Conservation (phyloP, 2,329 filamentous ascomycete genomes). For the Ambrosiella cleistominuta region DNA sequence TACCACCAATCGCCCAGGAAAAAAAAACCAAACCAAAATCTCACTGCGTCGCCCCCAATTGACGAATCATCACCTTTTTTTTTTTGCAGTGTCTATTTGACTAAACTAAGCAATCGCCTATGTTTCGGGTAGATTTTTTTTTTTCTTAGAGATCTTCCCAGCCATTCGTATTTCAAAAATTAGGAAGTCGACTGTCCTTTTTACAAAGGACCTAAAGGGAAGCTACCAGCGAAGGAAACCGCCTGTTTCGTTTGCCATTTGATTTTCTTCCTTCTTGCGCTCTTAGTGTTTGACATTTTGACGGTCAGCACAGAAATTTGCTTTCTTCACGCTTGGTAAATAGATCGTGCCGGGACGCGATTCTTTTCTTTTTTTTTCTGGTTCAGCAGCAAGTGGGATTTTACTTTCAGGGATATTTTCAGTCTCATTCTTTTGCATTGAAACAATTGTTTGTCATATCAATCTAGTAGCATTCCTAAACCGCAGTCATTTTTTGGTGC, state of each 20-base stretch:
- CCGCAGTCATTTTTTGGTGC: not conserved
- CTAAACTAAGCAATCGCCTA: not conserved
- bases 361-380: not conserved
- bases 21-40: not conserved
- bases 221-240: not conserved
- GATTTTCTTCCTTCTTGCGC: not conserved
- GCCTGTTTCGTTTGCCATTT: not conserved
- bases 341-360: too few species aligned
- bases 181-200: not conserved
- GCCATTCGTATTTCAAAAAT: not conserved
- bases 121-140: not conserved
- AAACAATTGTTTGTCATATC: not conserved
- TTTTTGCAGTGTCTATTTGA: not conserved
- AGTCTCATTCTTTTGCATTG: not conserved
- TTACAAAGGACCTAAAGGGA: not conserved
- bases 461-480: not conserved
- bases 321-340: too few species aligned
- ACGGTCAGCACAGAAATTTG: too few species aligned
- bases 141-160: not conserved
- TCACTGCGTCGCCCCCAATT: not conserved
- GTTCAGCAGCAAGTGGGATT: not conserved
- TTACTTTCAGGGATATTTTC: not conserved
- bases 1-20: not conserved
- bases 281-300: not conserved
- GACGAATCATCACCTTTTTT: not conserved